phyloP scores from a whole-genome alignment of 495 filamentous ascomycete species.

The Trichocladium uniseriatum region DNA sequence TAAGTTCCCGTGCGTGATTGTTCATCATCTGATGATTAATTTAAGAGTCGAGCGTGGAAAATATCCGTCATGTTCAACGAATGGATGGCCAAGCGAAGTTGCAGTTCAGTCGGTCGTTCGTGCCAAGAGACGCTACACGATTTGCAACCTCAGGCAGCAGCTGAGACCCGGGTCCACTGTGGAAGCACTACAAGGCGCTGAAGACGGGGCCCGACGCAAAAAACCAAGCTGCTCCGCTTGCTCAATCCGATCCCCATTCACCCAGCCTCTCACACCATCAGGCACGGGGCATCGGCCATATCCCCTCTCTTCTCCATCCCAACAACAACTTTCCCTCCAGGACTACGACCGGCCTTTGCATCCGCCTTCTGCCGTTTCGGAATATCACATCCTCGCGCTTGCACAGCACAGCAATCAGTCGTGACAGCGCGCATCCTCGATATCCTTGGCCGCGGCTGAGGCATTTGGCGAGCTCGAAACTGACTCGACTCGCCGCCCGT shows the following conservation, averaged over 20 bases:
- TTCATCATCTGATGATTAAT: not conserved
- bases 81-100: too few relatives aligned
- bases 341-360: slow-evolving; percentile 4
- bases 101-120: too few relatives aligned
- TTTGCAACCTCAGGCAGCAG: slow-evolving; percentile 9
- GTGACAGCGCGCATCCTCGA: not conserved
- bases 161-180: not conserved
- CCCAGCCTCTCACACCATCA: slow-evolving; percentile 27
- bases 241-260: slow-evolving; percentile 17
- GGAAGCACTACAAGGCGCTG: slow-evolving; percentile 9
- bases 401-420: slow-evolving; percentile 1
- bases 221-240: slow-evolving; percentile 22
- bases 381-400: not conserved
- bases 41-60: too few relatives aligned
- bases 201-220: slow-evolving; percentile 16
- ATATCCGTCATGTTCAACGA: too few relatives aligned
- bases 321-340: not conserved
- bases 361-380: not conserved
- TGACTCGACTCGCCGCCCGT: slow-evolving; percentile 17
- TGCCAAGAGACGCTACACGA: not conserved
- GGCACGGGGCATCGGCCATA: slow-evolving; percentile 21
- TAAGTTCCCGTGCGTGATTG: not conserved
- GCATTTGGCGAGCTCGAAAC: slow-evolving; percentile 20
- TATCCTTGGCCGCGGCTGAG: slow-evolving; percentile 21
- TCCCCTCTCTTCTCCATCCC: slow-evolving; percentile 11